Evolutionary conservation across 2,329 filamentous ascomycete genomes (phyloP), one percentile per base, ranked within the genome.

Genomic region (Phyllosticta capitalensis): DNA sequence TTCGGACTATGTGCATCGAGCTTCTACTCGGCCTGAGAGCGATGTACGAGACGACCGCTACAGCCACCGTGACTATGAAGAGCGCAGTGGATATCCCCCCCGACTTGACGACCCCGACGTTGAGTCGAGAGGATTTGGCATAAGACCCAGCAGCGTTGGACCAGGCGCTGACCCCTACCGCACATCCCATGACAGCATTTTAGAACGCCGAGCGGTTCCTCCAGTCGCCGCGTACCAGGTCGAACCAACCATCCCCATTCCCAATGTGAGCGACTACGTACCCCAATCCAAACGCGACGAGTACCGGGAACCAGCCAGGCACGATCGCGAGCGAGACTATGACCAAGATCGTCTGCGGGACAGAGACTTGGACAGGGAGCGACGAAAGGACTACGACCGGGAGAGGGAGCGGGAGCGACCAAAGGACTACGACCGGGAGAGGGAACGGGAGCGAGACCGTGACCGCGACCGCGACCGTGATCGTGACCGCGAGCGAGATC

Each of bases 1-100:
- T 21, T 56, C 67, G 33, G 76, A 78, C 59, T 74, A 74, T 28
- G 76, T 76, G 52, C 74, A 74, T 60, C 71, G 74, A 33, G 71
- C 76, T 12, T 56, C 69, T 3, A 71, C 77, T 2, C 64, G 81
- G 5, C 78, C 81, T 63, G 80, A 81, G 62, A 77, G 79, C 52
- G 71, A 74, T 57, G 76, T 77, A 56, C 71, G 58, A 20, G 59
- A 58, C 10, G 59, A 59, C 49, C 55, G 60, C 50, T 61, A 61
- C 51, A 69, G 71, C 5, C 71, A 76, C 62, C 71, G 71, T 49
- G 74, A 77, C 9, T 75, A 77, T 61, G 75, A 76, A 21, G 73
- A 75, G 54, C 72, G 71, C 71, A 73, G 17, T 71, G 71, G 54
- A 70, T 72, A 50, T 65, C 67, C 65, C 65, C 30, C 30, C 65